Evolutionary conservation across 257 asterid species (phyloP).

Genomic region (Solanum lycopersicoides): DNA sequence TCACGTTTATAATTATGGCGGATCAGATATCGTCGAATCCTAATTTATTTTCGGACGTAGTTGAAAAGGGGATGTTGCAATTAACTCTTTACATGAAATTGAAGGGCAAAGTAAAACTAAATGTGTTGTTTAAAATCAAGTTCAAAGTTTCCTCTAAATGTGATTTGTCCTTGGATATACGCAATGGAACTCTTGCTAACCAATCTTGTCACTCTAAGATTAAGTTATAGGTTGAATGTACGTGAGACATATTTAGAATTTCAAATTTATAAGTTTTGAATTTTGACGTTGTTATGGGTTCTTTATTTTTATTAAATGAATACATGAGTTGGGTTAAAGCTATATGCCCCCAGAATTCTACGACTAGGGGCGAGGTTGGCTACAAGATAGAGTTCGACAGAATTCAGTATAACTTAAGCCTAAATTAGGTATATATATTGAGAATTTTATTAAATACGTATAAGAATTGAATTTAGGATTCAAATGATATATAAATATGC

Average conservation of each 20-base stretch:
- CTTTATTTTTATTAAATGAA: neutral
- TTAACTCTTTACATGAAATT: neutral
- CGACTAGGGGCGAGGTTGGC: neutral
- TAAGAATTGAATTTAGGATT: no score
- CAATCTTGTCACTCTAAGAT: neutral
- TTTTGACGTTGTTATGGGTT: no score
- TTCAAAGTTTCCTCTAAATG: neutral
- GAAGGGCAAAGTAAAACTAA: neutral
- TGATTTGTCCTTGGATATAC: neutral
- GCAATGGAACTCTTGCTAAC: neutral
- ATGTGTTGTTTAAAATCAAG: neutral
- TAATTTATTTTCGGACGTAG: neutral
- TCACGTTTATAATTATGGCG: neutral
- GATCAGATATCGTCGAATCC: neutral
- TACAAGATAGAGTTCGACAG: neutral
- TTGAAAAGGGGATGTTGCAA: neutral
- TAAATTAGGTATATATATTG: no score
- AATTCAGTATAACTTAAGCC: neutral
- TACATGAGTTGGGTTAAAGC: no score
- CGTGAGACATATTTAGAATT: neutral
- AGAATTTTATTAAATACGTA: no score
- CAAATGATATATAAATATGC: no score
- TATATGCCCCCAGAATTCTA: no score
- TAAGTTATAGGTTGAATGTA: neutral
- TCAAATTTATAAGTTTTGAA: neutral